These are phyloP conservation scores for Salix arbutifolia DNA, from an alignment of 345 rosid genomes.

Conservation along the genomic window DNA sequence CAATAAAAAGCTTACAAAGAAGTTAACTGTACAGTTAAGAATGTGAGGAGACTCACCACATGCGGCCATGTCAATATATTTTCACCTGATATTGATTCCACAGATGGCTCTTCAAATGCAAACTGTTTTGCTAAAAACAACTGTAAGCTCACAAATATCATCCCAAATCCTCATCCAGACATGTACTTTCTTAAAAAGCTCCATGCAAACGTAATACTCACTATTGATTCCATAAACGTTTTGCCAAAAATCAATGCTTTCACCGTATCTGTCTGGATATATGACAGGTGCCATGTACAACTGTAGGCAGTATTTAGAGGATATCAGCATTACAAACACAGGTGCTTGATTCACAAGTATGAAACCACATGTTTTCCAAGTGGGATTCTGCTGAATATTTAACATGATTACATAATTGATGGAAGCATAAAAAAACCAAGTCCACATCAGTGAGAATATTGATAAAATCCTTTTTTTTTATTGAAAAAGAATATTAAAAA, in stretches of 20 bases:
- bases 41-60: slow-evolving; percentile 51
- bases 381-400: no score
- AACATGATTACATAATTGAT: no score
- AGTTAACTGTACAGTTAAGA: not conserved
- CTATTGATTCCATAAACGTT: slow-evolving; percentile 95
- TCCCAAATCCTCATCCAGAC: slow-evolving; percentile 6
- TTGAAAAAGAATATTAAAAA: no score
- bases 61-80: slow-evolving; percentile 90
- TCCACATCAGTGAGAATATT: not conserved
- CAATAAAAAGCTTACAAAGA: not conserved
- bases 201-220: slow-evolving; percentile 41
- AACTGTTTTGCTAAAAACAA: slow-evolving; percentile 64
- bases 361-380: not conserved
- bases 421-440: no score
- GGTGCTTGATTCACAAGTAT: not conserved
- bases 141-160: not conserved
- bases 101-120: slow-evolving; percentile 93
- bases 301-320: slow-evolving; percentile 41
- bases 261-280: slow-evolving; percentile 83
- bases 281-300: slow-evolving; percentile 94
- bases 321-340: slow-evolving; percentile 13
- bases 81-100: slow-evolving; percentile 83
- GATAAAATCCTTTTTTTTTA: no score
- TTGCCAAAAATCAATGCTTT: slow-evolving; percentile 96
- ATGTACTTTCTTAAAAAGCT: not conserved